phyloP scores from a whole-genome alignment of 1,284 basidiomycete species.

The Crucibulum parvulum region DNA sequence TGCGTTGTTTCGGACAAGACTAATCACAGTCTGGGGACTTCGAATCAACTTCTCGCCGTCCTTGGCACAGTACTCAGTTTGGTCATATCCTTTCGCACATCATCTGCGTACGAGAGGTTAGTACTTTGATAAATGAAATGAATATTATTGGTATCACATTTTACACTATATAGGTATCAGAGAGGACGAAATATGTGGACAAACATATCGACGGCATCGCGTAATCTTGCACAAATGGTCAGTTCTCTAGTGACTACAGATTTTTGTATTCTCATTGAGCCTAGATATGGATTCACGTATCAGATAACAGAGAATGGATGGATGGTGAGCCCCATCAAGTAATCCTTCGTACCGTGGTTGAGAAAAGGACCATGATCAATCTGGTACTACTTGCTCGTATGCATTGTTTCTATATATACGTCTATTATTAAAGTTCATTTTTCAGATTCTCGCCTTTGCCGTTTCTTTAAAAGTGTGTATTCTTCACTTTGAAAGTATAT shows the following conservation, averaged over 20 bases:
- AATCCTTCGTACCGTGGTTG: slow-evolving; percentile 56
- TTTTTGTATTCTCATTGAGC: neutral
- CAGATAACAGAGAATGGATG: slow-evolving; percentile 46
- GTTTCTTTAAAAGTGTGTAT: neutral
- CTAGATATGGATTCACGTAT: slow-evolving; percentile 68
- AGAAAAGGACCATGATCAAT: slow-evolving; percentile 79
- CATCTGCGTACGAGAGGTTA: slow-evolving; percentile 71
- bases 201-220: slow-evolving; percentile 54
- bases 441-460: neutral
- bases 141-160: neutral
- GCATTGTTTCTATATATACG: neutral
- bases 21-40: slow-evolving; percentile 45
- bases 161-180: slow-evolving; percentile 47
- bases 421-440: neutral
- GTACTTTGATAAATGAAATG: slow-evolving; percentile 13
- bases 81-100: slow-evolving; percentile 69
- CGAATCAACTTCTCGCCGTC: slow-evolving; percentile 59
- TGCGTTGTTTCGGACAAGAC: slow-evolving; percentile 56
- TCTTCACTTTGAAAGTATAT: neutral
- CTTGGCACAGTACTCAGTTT: slow-evolving; percentile 72
- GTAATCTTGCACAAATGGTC: slow-evolving; percentile 59
- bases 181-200: slow-evolving; percentile 69
- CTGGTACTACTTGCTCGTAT: slow-evolving; percentile 43
- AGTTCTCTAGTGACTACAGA: neutral
- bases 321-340: slow-evolving; percentile 31